Conservation (phyloP, 352 stramenopile genomes). For the Saprolegnia parasitica region DNA sequence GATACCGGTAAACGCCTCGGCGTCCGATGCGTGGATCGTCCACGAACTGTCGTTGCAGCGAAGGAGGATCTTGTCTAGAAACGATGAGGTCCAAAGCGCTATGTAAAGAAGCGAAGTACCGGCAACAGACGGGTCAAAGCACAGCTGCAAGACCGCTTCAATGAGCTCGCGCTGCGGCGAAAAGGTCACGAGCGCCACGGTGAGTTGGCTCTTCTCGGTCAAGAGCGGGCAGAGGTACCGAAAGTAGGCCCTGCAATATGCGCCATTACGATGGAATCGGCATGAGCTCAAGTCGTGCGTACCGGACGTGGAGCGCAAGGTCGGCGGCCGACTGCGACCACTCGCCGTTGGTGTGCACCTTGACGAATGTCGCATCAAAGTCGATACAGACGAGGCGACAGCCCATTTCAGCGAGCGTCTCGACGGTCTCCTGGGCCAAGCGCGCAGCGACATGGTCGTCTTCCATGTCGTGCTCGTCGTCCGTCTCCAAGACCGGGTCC, state of each 20-base stretch:
- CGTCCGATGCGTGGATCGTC: constrained; percentile 45
- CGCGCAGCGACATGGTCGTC: constrained; percentile 29
- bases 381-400: constrained; percentile 76
- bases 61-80: constrained; percentile 43
- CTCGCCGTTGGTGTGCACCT: constrained; percentile 61
- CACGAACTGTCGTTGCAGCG: constrained; percentile 60
- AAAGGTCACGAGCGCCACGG: constrained; percentile 78
- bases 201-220: constrained; percentile 33
- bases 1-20: constrained; percentile 37
- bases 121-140: constrained; percentile 40
- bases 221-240: constrained; percentile 51
- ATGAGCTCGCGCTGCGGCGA: constrained; percentile 68
- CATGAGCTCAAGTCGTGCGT: not conserved
- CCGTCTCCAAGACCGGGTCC: not conserved
- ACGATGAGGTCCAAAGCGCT: not conserved
- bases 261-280: not conserved
- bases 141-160: constrained; percentile 47
- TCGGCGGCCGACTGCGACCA: constrained; percentile 45
- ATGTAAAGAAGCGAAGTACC: constrained; percentile 1
- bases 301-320: constrained; percentile 48
- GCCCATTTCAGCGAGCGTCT: constrained; percentile 37
- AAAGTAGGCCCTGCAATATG: constrained; percentile 42
- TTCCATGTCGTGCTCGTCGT: constrained; percentile 31
- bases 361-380: constrained; percentile 78
- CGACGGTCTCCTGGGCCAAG: constrained; percentile 22